phyloP scores from a whole-genome alignment of 2,329 filamentous ascomycete genomes.

The Fusarium pilosicola region DNA sequence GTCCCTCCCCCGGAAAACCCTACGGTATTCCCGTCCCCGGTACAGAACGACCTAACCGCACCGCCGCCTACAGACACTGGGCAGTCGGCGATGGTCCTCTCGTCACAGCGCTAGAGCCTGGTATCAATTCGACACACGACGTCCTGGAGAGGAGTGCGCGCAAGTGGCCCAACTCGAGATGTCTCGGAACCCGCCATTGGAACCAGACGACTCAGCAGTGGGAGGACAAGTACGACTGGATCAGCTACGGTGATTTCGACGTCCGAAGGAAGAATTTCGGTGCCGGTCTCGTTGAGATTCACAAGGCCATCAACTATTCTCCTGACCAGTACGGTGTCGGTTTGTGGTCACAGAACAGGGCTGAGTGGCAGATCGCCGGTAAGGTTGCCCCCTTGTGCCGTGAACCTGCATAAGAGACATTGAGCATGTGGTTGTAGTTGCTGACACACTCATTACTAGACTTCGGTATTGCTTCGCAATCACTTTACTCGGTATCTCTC shows the following conservation, averaged over 20 bases:
- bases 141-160: constrained; percentile 77
- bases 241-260: constrained; percentile 83
- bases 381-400: constrained; percentile 36
- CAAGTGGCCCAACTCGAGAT: constrained; percentile 72
- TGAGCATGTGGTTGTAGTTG: background rate
- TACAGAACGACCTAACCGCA: constrained; percentile 77
- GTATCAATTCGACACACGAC: constrained; percentile 79
- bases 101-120: constrained; percentile 76
- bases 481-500: constrained; percentile 88
- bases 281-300: constrained; percentile 83
- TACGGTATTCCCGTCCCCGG: constrained; percentile 83
- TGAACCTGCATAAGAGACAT: constrained; percentile 6
- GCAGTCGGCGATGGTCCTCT: constrained; percentile 76
- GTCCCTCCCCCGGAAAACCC: constrained; percentile 79
- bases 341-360: constrained; percentile 87
- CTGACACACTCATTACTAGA: constrained; percentile 61
- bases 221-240: constrained; percentile 81
- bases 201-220: constrained; percentile 78
- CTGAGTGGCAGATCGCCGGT: constrained; percentile 88
- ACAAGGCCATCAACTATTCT: constrained; percentile 75
- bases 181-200: constrained; percentile 84
- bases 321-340: constrained; percentile 75
- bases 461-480: constrained; percentile 86
- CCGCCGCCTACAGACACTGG: constrained; percentile 85
- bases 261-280: constrained; percentile 85